phyloP scores from a whole-genome alignment of 768 basidiomycete genomes.

The Kwoniella europaea region DNA sequence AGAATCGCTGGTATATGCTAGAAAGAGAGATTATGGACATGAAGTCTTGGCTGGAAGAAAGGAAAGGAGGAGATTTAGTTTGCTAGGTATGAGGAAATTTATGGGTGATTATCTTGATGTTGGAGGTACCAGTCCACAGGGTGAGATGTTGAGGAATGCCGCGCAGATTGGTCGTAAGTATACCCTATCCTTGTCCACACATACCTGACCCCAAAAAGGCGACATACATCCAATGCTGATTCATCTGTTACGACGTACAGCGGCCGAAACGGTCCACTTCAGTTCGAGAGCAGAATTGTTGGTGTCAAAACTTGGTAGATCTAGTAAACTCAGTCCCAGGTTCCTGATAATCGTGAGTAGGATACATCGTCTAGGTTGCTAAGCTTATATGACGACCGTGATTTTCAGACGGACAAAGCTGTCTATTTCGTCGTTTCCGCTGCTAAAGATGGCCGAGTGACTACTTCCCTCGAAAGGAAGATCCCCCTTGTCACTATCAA shows the following conservation, averaged over 20 bases:
- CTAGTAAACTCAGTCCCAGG: constrained; percentile 89
- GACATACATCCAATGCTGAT: neutral
- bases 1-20: constrained; percentile 83
- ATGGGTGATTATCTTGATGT: constrained; percentile 95
- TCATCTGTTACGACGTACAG: constrained; percentile 10
- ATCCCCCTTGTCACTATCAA: constrained; percentile 86
- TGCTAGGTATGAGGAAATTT: constrained; percentile 91
- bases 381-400: constrained; percentile 13
- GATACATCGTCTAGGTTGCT: neutral
- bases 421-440: constrained; percentile 73
- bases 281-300: constrained; percentile 80
- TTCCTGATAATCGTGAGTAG: constrained; percentile 81
- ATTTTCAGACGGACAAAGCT: constrained; percentile 76
- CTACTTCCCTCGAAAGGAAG: constrained; percentile 77
- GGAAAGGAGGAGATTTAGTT: constrained; percentile 88
- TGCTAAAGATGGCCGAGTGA: constrained; percentile 68
- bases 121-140: constrained; percentile 74
- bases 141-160: constrained; percentile 72
- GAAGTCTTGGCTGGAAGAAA: constrained; percentile 87
- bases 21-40: constrained; percentile 93
- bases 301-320: constrained; percentile 80
- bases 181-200: too few relatives aligned
- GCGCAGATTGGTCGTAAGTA: constrained; percentile 75
- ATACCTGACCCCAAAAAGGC: too few relatives aligned
- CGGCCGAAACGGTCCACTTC: constrained; percentile 80